These are phyloP conservation scores for Boletus sp. DNA, from an alignment of 1,284 basidiomycete species.

Conservation along the genomic window DNA sequence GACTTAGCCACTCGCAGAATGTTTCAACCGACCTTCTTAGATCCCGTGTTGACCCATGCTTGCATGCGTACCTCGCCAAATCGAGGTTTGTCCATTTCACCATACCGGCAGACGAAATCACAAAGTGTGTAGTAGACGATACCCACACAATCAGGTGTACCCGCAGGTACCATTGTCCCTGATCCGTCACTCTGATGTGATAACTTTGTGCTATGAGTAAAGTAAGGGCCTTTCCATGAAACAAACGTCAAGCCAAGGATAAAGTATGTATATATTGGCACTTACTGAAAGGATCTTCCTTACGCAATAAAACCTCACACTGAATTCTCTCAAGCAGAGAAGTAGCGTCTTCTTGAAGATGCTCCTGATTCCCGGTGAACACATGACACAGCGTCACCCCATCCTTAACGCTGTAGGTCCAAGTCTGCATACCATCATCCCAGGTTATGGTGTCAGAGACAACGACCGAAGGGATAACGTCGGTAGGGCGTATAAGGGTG, in stretches of 20 bases:
- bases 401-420: constrained; percentile 28
- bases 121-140: constrained; percentile 25
- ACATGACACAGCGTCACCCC: constrained; percentile 32
- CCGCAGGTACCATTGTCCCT: constrained; percentile 18
- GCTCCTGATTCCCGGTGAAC: constrained; percentile 38
- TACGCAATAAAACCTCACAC: constrained; percentile 29
- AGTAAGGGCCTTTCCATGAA: constrained; percentile 30
- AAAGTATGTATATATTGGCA: not conserved
- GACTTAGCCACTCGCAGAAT: not conserved
- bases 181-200: constrained; percentile 10
- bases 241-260: constrained; percentile 2
- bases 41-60: constrained; percentile 35
- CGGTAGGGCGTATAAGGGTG: constrained; percentile 28
- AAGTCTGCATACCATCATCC: constrained; percentile 32
- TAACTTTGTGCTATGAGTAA: constrained; percentile 23
- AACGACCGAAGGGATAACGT: constrained; percentile 26
- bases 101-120: constrained; percentile 23
- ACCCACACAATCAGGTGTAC: constrained; percentile 30
- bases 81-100: constrained; percentile 15
- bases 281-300: constrained; percentile 27
- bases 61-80: constrained; percentile 30
- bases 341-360: constrained; percentile 32
- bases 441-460: constrained; percentile 14
- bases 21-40: constrained; percentile 31
- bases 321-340: constrained; percentile 34